Conservation (phyloP, 768 basidiomycete species). For the Candolleomyces efflorescens region DNA sequence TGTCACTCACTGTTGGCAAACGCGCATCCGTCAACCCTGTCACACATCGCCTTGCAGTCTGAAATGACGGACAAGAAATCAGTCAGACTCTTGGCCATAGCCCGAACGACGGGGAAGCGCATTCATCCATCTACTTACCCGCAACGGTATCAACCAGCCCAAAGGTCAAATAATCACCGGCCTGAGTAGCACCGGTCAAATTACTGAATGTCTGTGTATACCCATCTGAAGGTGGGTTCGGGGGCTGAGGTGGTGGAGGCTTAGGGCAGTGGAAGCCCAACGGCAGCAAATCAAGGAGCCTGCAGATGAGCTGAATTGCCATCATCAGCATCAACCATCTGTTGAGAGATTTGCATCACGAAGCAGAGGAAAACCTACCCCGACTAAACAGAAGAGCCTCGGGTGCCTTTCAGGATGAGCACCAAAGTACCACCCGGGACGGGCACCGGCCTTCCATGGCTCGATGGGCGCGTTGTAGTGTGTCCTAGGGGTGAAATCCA, state of each 20-base stretch:
- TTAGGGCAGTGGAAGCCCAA: conserved; percentile 30
- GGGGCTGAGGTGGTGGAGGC: conserved; percentile 13
- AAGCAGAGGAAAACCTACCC: conserved; percentile 17
- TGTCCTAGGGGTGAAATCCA: conserved; percentile 25
- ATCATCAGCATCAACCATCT: conserved; percentile 24
- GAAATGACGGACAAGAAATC: not conserved
- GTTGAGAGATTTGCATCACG: not conserved
- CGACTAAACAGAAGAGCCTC: conserved; percentile 26
- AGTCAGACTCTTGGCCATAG: not conserved
- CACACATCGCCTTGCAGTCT: conserved; percentile 45
- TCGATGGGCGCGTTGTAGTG: conserved; percentile 34
- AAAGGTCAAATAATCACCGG: conserved; percentile 36
- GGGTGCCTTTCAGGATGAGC: conserved; percentile 22
- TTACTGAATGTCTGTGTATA: conserved; percentile 36
- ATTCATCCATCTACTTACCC: conserved; percentile 21
- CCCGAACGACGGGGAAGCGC: not conserved
- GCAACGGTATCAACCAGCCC: conserved; percentile 41
- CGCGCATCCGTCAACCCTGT: conserved; percentile 32
- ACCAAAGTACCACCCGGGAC: conserved; percentile 43
- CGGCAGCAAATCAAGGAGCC: conserved; percentile 13
- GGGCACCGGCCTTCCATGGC: conserved; percentile 28
- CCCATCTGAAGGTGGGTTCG: conserved; percentile 19
- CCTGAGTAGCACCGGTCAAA: conserved; percentile 40
- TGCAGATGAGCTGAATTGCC: conserved; percentile 8
- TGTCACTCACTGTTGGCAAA: conserved; percentile 38